A percentile compares a stretch with the other conserved stretches of the same genome.
phyloP scores from a whole-genome alignment of 805 yeast species.

The Candida odintsovae region DNA sequence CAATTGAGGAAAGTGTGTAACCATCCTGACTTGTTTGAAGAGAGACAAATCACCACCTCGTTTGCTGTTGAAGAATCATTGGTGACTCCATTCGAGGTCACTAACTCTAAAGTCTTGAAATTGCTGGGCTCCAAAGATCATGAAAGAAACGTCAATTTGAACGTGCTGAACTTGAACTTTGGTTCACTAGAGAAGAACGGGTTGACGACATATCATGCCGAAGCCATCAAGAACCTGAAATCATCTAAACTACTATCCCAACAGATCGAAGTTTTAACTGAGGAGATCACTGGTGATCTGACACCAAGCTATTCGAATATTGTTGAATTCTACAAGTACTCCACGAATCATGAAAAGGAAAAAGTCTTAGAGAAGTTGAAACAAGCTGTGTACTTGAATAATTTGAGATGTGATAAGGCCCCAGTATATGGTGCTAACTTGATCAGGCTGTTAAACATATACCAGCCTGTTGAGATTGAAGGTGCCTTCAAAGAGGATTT shows the following conservation, averaged over 20 bases:
- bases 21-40: slow-evolving; percentile 95
- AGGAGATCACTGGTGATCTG: slow-evolving; percentile 22
- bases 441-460: slow-evolving; percentile 34
- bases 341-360: slow-evolving; percentile 46
- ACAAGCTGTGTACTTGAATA: slow-evolving; percentile 58
- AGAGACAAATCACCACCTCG: slow-evolving; percentile 89
- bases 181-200: slow-evolving; percentile 33
- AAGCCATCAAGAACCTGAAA: slow-evolving; percentile 37
- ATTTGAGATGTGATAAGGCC: slow-evolving; percentile 53
- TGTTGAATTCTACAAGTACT: slow-evolving; percentile 53
- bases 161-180: slow-evolving; percentile 57
- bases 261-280: slow-evolving; percentile 38
- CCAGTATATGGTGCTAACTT: slow-evolving; percentile 68
- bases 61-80: slow-evolving; percentile 70
- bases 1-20: slow-evolving; percentile 95
- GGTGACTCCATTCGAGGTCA: slow-evolving; percentile 38
- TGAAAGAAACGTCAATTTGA: slow-evolving; percentile 36
- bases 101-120: slow-evolving; percentile 35
- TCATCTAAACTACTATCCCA: slow-evolving; percentile 41
- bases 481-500: slow-evolving; percentile 23
- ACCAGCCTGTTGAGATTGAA: slow-evolving; percentile 24
- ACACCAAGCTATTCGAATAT: slow-evolving; percentile 32
- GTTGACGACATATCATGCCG: slow-evolving; percentile 40
- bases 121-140: slow-evolving; percentile 24
- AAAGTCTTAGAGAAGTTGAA: slow-evolving; percentile 46